Evolutionary conservation across 495 filamentous ascomycete genomes (phyloP), one percentile per base, ranked within the genome.

Genomic region (Pyronema omphalodes): DNA sequence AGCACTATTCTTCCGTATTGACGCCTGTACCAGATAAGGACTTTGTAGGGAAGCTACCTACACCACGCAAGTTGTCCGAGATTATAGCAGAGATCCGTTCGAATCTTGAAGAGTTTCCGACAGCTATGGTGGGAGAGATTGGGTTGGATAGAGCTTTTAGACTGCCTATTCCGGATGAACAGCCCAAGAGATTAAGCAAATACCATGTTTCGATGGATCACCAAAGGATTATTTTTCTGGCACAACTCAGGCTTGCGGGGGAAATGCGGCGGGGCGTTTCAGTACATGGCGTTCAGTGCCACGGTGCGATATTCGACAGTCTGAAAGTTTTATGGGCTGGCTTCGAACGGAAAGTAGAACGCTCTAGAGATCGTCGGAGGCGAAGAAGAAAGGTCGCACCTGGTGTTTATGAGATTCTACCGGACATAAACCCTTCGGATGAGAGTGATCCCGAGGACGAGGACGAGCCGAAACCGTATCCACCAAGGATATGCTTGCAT

Each of bases 401-500:
- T 12, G 71, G 71, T 3, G 71, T 68, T 7, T 72, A 73, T 51
- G 69, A 69, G 12, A 69, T 64, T 39, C 65, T 66, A 39, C 66
- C 67, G 4, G 71, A 76, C 50, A 66, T 70, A 33, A 66, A 68
- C 46, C 60, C 65, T 0, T 52, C 54, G 18, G 54, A 48, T 19
- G 43, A 35, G 29, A 57, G 37, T 52, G 51, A 68, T 33, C 58
- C 65, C 12, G 62, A 58, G 8, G 63, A 59, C 6, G 54, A 52
- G 29, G 54, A 46, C 29, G 45, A 60, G 48, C 36, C 48, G 37
- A 71, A 74, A 44, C 83, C 83, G 0, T 98, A 83, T 62, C 91
- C 91, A 7, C 88, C 89, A 1, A 76, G 88, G 35, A 81, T 96
- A 60, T 98, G 91, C 63, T 74, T 98, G 60, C 91, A 98, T 67